These are phyloP conservation scores for Erysimum cheiri DNA, from an alignment of 441 rosid species.

Conservation along the genomic window DNA sequence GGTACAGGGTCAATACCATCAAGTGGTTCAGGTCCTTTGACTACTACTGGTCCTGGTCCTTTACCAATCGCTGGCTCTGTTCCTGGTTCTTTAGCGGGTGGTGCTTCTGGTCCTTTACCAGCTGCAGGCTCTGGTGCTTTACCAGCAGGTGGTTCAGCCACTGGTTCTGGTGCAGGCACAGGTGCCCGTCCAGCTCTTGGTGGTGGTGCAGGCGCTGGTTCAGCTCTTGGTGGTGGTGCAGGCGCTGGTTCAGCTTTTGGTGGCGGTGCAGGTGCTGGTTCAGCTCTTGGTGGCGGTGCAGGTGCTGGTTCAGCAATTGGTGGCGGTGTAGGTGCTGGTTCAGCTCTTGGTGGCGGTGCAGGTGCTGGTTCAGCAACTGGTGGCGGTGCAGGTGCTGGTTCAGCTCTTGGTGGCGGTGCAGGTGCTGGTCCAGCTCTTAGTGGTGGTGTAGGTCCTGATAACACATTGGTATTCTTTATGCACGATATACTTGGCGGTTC, in stretches of 20 bases:
- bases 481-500: slow-evolving; percentile 75
- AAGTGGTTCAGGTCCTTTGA: no score
- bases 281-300: slow-evolving; percentile 39
- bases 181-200: slow-evolving; percentile 42
- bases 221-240: slow-evolving; percentile 42
- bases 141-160: slow-evolving; percentile 30
- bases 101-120: slow-evolving; percentile 38
- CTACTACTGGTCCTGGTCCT: slow-evolving; percentile 39
- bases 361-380: slow-evolving; percentile 28
- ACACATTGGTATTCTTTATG: slow-evolving; percentile 58
- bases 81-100: slow-evolving; percentile 28
- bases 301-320: slow-evolving; percentile 33
- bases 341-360: slow-evolving; percentile 40
- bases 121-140: slow-evolving; percentile 30
- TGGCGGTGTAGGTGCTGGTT: slow-evolving; percentile 40
- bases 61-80: slow-evolving; percentile 34
- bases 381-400: slow-evolving; percentile 30
- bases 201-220: slow-evolving; percentile 40
- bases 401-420: slow-evolving; percentile 33
- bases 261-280: slow-evolving; percentile 41
- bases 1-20: no score
- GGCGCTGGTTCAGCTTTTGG: slow-evolving; percentile 42
- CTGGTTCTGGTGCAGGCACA: slow-evolving; percentile 42
- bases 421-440: slow-evolving; percentile 28
- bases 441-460: slow-evolving; percentile 45